Base-by-base conservation (phyloP, 208 protist genomes). In the Leishmania tropica region DNA sequence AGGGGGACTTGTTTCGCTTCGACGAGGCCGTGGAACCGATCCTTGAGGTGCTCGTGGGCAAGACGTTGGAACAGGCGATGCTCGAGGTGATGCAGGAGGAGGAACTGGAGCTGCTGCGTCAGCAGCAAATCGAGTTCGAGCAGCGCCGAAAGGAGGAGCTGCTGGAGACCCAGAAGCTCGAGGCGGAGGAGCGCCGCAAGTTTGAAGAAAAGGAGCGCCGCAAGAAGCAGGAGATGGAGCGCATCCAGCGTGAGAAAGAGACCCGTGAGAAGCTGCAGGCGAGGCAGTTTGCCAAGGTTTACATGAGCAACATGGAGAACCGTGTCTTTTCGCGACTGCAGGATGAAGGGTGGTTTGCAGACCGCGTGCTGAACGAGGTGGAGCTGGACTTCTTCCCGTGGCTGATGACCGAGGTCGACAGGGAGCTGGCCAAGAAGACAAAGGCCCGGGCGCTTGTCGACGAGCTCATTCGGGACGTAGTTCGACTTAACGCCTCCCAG, bases 11-110 rank as follows among this genome's bases (percentile, higher is more conserved):
- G 37, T 99, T 99, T 86, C 94, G 99, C 90, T 99, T 99, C 81
- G 98, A 99, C 83, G 91, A 96, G 74, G 99, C 99, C 47, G 97
- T 99, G 5, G 93, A 99, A 70, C 98, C 98, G 0, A 99, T 99
- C 45, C 89, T 99, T 6, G 96, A 99, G 83, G 98, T 99, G 71
- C 93, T 99, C 82, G 96, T 99, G 11, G 98, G 98, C 74, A 99
- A 99, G 93, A 99, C 97, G 62, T 84, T 99, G 24, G 97, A 99
- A 89, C 98, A 99, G 90, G 93, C 96, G 37, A 96, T 99, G 90
- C 90, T 99, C 70, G 99, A 99, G 91, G 98, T 99, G 53, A 93
- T 99, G 87, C 98, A 99, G 91, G 99, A 99, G 91, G 98, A 99
- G 81, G 99, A 99, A 88, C 89, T 99, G 31, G 91, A 96, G 71